Percentiles rank a stretch among this genome's conserved stretches.
phyloP scores from a whole-genome alignment of 371 early-diverging fungal species.

The Apophysomyces ossiformis region DNA sequence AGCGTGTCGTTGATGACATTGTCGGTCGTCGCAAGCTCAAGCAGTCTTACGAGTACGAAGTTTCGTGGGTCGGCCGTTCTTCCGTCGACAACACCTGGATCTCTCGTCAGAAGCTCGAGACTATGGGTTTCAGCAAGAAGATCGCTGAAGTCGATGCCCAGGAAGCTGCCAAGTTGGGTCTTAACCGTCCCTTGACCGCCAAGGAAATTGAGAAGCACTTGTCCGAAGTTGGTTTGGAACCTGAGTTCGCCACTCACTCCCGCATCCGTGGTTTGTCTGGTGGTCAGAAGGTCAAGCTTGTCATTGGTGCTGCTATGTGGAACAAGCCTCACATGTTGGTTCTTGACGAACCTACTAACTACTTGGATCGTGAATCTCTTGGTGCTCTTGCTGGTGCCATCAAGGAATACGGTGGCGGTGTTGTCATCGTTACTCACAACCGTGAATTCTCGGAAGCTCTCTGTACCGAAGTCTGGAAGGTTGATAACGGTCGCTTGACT shows the following conservation, averaged over 20 bases:
- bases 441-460: conserved; percentile 73
- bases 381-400: conserved; percentile 74
- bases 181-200: conserved; percentile 67
- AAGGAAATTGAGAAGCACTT: conserved; percentile 76
- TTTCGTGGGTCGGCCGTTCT: conserved; percentile 62
- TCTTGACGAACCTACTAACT: conserved; percentile 91
- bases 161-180: conserved; percentile 69
- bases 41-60: conserved; percentile 72
- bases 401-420: conserved; percentile 74
- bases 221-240: conserved; percentile 69
- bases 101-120: conserved; percentile 70
- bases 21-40: conserved; percentile 74
- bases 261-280: conserved; percentile 88
- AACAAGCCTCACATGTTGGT: conserved; percentile 72
- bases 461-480: conserved; percentile 77
- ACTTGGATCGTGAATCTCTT: conserved; percentile 79
- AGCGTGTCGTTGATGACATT: conserved; percentile 62
- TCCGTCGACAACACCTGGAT: conserved; percentile 76
- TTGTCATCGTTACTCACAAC: conserved; percentile 81
- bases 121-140: conserved; percentile 72
- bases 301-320: conserved; percentile 67
- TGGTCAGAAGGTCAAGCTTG: conserved; percentile 93
- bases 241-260: conserved; percentile 81
- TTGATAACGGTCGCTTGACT: conserved; percentile 69
- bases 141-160: conserved; percentile 67